Evolutionary conservation across 257 asterid genomes (phyloP).

Genomic region (Gentiana macrophylla): DNA sequence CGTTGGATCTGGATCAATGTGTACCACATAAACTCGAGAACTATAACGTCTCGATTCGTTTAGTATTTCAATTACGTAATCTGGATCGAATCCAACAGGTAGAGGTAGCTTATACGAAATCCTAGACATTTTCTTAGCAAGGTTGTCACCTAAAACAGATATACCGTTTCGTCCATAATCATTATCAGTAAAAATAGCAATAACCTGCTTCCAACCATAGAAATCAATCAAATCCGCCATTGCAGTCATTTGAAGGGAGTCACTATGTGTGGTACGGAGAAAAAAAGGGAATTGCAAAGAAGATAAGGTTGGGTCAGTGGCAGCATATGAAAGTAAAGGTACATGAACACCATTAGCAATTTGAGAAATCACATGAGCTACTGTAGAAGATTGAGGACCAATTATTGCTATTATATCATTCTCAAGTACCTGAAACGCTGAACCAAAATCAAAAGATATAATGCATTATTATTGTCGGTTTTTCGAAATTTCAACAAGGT

Average conservation of each 20-base stretch:
- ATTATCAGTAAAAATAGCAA: conserved; percentile 52
- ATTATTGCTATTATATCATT: conserved; percentile 58
- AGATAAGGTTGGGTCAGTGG: conserved; percentile 80
- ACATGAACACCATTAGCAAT: conserved; percentile 65
- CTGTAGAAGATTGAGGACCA: conserved; percentile 79
- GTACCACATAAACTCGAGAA: conserved; percentile 65
- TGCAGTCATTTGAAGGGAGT: conserved; percentile 67
- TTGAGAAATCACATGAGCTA: conserved; percentile 62
- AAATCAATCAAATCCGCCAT: conserved; percentile 48
- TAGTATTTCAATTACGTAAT: conserved; percentile 43
- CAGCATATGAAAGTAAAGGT: conserved; percentile 74
- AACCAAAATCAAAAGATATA: background rate
- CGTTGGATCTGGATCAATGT: conserved; percentile 38
- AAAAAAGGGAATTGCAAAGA: conserved; percentile 73
- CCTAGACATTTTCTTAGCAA: conserved; percentile 40
- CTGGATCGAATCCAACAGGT: conserved; percentile 26
- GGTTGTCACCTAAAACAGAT: conserved; percentile 56
- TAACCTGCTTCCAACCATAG: conserved; percentile 74
- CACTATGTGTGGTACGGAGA: conserved; percentile 69
- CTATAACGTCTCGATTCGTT: conserved; percentile 47
- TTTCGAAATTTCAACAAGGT: too few species aligned
- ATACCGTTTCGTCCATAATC: conserved; percentile 83
- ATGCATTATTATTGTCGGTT: too few species aligned
- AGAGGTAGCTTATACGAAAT: conserved; percentile 53
- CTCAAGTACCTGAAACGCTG: conserved; percentile 40